Conservation (phyloP, 225 moss, liverwort and hornwort genomes). For the Polytrichum commune region DNA sequence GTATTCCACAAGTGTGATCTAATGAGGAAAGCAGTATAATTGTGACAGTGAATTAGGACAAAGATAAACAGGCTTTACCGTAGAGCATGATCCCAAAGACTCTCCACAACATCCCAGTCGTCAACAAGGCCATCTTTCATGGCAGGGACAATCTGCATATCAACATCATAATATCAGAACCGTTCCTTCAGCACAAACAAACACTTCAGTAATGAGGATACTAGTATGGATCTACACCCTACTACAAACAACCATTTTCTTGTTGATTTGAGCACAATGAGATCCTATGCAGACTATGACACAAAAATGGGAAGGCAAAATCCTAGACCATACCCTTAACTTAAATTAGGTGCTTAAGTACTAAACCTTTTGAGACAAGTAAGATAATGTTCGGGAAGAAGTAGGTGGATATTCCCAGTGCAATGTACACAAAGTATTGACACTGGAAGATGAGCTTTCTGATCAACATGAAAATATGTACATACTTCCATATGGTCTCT, state of each 20-base stretch:
- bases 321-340: too few relatives aligned
- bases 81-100: constrained; percentile 83
- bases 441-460: background rate
- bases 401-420: background rate
- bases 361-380: too few relatives aligned
- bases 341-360: too few relatives aligned
- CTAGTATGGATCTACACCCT: background rate
- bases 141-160: constrained; percentile 69
- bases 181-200: background rate
- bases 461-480: background rate
- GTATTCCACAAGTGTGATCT: too few relatives aligned
- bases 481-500: constrained; percentile 80
- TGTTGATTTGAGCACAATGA: background rate
- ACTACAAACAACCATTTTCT: background rate
- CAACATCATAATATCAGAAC: constrained; percentile 14
- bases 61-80: constrained; percentile 30
- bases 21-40: background rate
- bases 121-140: constrained; percentile 83
- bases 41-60: background rate
- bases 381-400: too few relatives aligned
- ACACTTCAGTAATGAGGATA: too few relatives aligned
- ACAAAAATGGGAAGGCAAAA: too few relatives aligned
- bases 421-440: background rate
- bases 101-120: constrained; percentile 88
- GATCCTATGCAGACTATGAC: background rate